Evolutionary conservation across 116 monocot genomes (phyloP).

Genomic region (Trichopus zeylanicus): DNA sequence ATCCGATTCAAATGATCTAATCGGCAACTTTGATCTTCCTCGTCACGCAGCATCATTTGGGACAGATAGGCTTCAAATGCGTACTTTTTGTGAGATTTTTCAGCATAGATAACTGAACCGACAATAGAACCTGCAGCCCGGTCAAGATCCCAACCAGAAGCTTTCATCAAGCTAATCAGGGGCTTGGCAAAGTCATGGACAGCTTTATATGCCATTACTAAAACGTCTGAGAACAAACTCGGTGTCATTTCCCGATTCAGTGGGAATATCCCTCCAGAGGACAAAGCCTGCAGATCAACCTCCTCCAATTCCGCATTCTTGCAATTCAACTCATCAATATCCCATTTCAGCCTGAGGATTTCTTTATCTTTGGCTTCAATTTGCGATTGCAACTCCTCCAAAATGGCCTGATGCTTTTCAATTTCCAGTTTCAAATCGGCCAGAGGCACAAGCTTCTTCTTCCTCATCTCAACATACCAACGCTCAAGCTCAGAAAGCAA

Average conservation of each 20-base stretch:
- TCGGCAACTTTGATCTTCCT: conserved; percentile 6
- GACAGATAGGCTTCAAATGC: conserved; percentile 61
- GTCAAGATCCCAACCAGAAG: conserved; percentile 58
- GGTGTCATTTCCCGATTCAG: conserved; percentile 19
- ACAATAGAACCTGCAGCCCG: conserved; percentile 18
- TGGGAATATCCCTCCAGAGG: too few relatives aligned
- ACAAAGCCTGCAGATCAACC: conserved; percentile 1
- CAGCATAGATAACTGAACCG: conserved; percentile 8
- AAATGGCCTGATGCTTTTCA: conserved; percentile 16
- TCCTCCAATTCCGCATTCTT: conserved; percentile 27
- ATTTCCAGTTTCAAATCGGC: conserved; percentile 18
- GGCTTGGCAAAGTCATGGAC: conserved; percentile 63
- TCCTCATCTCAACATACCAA: conserved; percentile 20
- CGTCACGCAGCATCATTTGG: conserved; percentile 21
- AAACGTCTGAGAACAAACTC: conserved; percentile 18
- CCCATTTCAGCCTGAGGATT: conserved; percentile 29
- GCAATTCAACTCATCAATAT: conserved; percentile 24
- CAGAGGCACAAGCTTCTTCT: conserved; percentile 2
- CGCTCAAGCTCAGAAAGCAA: conserved; percentile 27
- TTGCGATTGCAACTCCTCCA: conserved; percentile 23
- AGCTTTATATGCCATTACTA: conserved; percentile 28
- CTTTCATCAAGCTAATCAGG: conserved; percentile 49
- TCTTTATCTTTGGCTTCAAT: conserved; percentile 34
- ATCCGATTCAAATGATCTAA: conserved; percentile 26
- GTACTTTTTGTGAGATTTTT: conserved; percentile 70